These are phyloP conservation scores for Trichophyton benhamiae DNA, from an alignment of 2,329 filamentous ascomycete genomes.

Conservation along the genomic window DNA sequence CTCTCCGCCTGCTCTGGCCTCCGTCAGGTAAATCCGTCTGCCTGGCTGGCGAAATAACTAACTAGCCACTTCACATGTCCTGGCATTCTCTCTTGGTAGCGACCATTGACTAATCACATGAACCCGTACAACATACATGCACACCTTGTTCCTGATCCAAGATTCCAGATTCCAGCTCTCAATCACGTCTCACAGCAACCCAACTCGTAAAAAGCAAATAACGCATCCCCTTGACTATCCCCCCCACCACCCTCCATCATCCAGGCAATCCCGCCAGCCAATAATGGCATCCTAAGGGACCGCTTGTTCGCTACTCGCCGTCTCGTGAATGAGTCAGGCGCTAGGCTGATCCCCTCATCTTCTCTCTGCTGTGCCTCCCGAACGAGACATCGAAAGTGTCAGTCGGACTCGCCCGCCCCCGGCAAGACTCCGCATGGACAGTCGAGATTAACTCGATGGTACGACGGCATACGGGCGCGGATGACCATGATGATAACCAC, in stretches of 20 bases:
- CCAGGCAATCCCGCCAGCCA: background rate
- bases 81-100: no score
- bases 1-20: background rate
- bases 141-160: constrained; percentile 3
- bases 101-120: constrained; percentile 4
- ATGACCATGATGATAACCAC: background rate
- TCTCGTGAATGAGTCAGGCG: constrained; percentile 4
- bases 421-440: background rate
- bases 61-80: background rate
- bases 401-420: background rate
- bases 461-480: background rate
- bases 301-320: constrained; percentile 1
- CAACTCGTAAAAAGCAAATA: background rate
- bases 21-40: background rate
- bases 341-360: background rate
- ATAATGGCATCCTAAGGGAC: background rate
- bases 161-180: background rate
- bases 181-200: background rate
- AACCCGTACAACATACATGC: background rate
- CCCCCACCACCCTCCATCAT: background rate
- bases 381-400: no score
- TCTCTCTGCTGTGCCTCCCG: background rate
- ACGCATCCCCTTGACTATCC: background rate
- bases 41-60: background rate
- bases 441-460: background rate